Conservation (phyloP, 2,329 filamentous ascomycete species). For the Pseudonectria buxi region DNA sequence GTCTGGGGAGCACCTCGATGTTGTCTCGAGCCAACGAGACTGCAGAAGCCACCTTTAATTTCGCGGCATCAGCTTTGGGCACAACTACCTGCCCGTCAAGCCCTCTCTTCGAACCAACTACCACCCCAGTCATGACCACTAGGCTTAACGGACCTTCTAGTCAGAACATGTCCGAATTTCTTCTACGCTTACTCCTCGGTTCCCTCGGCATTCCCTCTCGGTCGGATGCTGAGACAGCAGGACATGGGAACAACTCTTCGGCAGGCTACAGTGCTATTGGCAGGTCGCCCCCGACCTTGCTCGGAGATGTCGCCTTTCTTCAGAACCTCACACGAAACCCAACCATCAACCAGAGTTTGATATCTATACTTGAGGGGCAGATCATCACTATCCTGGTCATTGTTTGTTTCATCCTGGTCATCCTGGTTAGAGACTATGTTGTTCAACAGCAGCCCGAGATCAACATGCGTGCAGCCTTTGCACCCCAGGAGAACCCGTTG, state of each 20-base stretch:
- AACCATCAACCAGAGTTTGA: constrained; percentile 67
- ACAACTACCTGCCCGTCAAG: constrained; percentile 29
- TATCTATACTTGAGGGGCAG: constrained; percentile 84
- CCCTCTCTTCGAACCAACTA: constrained; percentile 27
- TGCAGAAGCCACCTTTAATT: constrained; percentile 21
- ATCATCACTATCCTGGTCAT: constrained; percentile 90
- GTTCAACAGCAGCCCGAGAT: constrained; percentile 94
- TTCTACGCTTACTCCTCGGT: constrained; percentile 24
- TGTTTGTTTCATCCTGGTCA: constrained; percentile 91
- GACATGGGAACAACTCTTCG: constrained; percentile 9
- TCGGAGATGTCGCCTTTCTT: constrained; percentile 52
- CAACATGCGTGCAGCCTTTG: constrained; percentile 67
- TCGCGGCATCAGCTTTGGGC: constrained; percentile 21
- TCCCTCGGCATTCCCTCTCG: constrained; percentile 21
- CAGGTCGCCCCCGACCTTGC: constrained; percentile 27
- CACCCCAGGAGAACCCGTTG: constrained; percentile 32
- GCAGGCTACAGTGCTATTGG: constrained; percentile 5
- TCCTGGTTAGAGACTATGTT: constrained; percentile 94
- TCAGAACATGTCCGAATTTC: constrained; percentile 27
- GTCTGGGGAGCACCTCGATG: constrained; percentile 35
- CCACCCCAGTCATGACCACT: constrained; percentile 25
- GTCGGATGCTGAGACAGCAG: constrained; percentile 9
- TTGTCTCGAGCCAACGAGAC: constrained; percentile 20
- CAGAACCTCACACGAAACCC: constrained; percentile 61
- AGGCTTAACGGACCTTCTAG: constrained; percentile 23